Base-by-base conservation (phyloP, 73 alveolate species). In the Paramecium sonneborni region DNA sequence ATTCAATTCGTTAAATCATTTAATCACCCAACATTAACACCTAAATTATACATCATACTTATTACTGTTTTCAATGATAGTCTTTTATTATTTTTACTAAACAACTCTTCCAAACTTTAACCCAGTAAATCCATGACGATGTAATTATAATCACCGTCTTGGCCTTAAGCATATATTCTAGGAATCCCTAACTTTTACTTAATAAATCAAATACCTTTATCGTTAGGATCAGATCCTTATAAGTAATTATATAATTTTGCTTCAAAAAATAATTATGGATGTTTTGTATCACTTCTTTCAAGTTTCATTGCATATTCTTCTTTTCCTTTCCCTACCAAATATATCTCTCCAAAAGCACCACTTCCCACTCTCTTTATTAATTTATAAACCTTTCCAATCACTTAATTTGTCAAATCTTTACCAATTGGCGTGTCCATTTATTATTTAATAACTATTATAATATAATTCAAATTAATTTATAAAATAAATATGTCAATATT, bases 121-220 rank as follows among this genome's bases (percentile, higher is more conserved):
- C 99, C 99, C 82, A 98, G 94, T 86, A 96, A 88, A 52, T 96
- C 97, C 96, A 96, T 96, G n/a, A 96, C 98, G 93, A 96, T 93
- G 85, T 94, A 92, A 88, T 96, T 96, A 84, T 93, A 95, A 52
- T 95, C 99, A 43, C 97, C 97, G 30, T 93, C 96, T 70, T 44
- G 23, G 32, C 96, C 95, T 52, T 93, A 88, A 30, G 93, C 76
- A 44, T 67, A 46, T 57, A 93, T 57, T 26, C 92, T 68, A 26
- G 96, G 95, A 26, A 93, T 46, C 24, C 96, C 96, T 44, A 30
- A 8, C 85, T 57, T 57, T 34, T 70, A 32, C 89, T 85, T 11
- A 55, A 85, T 32, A 12, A 85, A 41, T 38, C 46, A 46, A 18
- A 37, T 79, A 79, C 90, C 90, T 79, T 79, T 79, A 79, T 79